Evolutionary conservation across 2,329 filamentous ascomycete genomes (phyloP).

Genomic region (Ophiosphaerella herpotricha): DNA sequence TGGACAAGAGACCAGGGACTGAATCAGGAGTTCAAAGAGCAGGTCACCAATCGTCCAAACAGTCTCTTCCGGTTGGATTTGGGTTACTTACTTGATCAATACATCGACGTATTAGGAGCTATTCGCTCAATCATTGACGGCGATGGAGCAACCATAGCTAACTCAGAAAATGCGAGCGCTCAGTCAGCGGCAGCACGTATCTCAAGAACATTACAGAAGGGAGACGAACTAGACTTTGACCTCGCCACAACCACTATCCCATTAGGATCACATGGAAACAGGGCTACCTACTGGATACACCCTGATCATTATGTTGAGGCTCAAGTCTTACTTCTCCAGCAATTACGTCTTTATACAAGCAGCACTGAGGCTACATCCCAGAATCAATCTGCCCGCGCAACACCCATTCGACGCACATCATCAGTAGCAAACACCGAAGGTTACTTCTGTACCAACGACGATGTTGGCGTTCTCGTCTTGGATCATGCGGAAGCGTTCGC

Average conservation of each 20-base stretch:
- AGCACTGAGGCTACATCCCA: slow-evolving; percentile 21
- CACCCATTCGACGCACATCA: slow-evolving; percentile 31
- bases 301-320: slow-evolving; percentile 59
- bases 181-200: slow-evolving; percentile 42
- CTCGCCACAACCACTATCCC: slow-evolving; percentile 54
- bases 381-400: slow-evolving; percentile 23
- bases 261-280: slow-evolving; percentile 51
- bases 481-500: slow-evolving; percentile 55
- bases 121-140: slow-evolving; percentile 52
- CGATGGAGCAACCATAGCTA: slow-evolving; percentile 19
- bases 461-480: slow-evolving; percentile 51
- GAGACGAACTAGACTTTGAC: slow-evolving; percentile 55
- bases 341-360: slow-evolving; percentile 49
- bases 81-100: slow-evolving; percentile 54
- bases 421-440: slow-evolving; percentile 28
- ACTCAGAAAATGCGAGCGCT: slow-evolving; percentile 17
- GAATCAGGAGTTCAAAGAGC: slow-evolving; percentile 67
- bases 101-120: slow-evolving; percentile 52
- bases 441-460: slow-evolving; percentile 39
- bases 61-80: slow-evolving; percentile 75
- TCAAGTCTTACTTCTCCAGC: slow-evolving; percentile 57
- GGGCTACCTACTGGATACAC: slow-evolving; percentile 60
- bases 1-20: slow-evolving; percentile 77
- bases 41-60: slow-evolving; percentile 67
- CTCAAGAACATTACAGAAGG: slow-evolving; percentile 45